These are phyloP conservation scores for Anthostomella pinea DNA, from an alignment of 2,329 filamentous ascomycete genomes.

Conservation along the genomic window DNA sequence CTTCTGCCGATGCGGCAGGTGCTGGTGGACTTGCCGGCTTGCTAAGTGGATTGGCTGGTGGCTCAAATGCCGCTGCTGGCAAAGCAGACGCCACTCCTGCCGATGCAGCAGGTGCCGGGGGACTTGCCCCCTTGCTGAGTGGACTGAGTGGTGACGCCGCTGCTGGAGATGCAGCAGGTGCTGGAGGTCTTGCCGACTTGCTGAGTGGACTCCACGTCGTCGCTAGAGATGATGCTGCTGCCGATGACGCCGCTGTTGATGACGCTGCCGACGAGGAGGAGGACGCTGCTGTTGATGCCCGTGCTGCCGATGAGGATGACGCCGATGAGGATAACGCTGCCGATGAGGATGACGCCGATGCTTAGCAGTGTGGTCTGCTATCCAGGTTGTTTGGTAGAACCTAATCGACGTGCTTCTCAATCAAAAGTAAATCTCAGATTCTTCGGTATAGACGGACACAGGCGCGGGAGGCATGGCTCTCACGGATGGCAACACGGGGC, in stretches of 20 bases:
- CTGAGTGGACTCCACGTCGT: no score
- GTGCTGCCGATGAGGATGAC: not conserved
- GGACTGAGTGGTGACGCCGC: not conserved
- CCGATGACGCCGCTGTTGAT: not conserved
- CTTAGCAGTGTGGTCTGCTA: not conserved
- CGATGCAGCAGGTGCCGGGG: not conserved
- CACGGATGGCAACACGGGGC: constrained; percentile 1
- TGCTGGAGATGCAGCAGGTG: not conserved
- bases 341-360: not conserved
- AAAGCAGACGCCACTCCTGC: not conserved
- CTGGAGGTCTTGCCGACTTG: no score
- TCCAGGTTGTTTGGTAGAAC: no score
- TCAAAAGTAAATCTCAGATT: no score
- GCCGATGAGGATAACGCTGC: not conserved
- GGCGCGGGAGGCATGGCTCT: not conserved
- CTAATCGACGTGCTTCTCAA: no score
- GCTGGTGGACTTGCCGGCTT: constrained; percentile 1
- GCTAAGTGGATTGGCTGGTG: not conserved
- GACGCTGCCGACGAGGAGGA: not conserved
- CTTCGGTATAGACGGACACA: no score
- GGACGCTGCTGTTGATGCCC: constrained; percentile 1
- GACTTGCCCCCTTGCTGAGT: not conserved
- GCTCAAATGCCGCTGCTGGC: not conserved
- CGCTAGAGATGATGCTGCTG: not conserved
- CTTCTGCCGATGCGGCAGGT: constrained; percentile 1